Conservation (phyloP, 306 rosid species). For the Cucurbita argyrosperma region DNA sequence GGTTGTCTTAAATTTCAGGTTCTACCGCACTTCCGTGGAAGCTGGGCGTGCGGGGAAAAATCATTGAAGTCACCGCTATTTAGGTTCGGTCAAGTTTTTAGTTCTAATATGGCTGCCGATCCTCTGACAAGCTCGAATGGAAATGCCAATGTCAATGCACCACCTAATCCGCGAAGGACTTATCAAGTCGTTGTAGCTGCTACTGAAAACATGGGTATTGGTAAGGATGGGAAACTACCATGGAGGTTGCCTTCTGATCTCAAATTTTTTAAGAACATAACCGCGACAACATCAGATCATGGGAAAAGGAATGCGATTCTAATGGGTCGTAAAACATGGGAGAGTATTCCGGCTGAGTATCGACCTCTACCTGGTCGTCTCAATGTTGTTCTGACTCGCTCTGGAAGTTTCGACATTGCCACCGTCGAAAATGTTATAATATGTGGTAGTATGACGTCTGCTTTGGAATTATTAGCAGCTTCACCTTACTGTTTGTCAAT, state of each 20-base stretch:
- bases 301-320: slow-evolving; percentile 77
- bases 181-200: slow-evolving; percentile 90
- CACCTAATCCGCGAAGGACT: slow-evolving; percentile 50
- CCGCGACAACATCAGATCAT: slow-evolving; percentile 48
- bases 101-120: slow-evolving; percentile 54
- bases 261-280: slow-evolving; percentile 57
- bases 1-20: slow-evolving; percentile 15
- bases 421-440: slow-evolving; percentile 82
- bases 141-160: slow-evolving; percentile 21
- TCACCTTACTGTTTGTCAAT: slow-evolving; percentile 83
- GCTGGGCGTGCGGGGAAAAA: slow-evolving; percentile 22
- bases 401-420: slow-evolving; percentile 86
- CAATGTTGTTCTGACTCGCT: slow-evolving; percentile 84
- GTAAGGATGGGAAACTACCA: slow-evolving; percentile 74
- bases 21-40: slow-evolving; percentile 18
- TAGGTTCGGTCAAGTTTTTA: slow-evolving; percentile 12
- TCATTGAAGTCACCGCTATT: slow-evolving; percentile 10
- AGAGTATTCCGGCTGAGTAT: slow-evolving; percentile 45
- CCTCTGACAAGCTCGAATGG: slow-evolving; percentile 32
- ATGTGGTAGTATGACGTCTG: slow-evolving; percentile 79
- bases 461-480: slow-evolving; percentile 78
- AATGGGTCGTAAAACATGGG: slow-evolving; percentile 97
- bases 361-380: slow-evolving; percentile 82
- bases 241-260: slow-evolving; percentile 76
- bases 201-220: slow-evolving; percentile 73